Base-by-base conservation (phyloP, 768 basidiomycete genomes). In the Serpula lacrymans region DNA sequence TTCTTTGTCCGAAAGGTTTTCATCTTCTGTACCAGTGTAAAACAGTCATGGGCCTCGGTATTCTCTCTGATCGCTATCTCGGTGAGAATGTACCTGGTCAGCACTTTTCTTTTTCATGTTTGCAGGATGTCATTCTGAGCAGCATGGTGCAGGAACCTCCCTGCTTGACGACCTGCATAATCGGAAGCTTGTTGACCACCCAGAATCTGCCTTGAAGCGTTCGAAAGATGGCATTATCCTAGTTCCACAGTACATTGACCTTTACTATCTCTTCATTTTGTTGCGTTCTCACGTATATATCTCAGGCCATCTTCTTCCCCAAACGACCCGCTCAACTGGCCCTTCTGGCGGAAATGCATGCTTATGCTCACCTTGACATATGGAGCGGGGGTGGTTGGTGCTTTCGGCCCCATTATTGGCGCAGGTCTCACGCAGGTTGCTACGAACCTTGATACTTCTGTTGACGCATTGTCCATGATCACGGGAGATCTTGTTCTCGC, bases 61-160 rank as follows among this genome's bases (percentile, higher is more conserved):
- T 52, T 42, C 35, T 54, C 47, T 25, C 52, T 45, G 24, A 54
- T 41, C 8, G 39, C 39, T n/a, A 57, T 36, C 36, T 58, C 49
- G 47, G 41, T 14, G 41, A 34, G 32, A 18, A 42, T 42, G 41
- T 42, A 2, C 41, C 41, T 32, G 41, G 41, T 42, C 14, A 17
- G 32, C 24, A 2, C 7, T 17, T 31, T 22, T n/a, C 14, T 6
- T 8, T 8, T 17, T 12, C 36, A 21, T 37, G 9, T 9, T 9
- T n/a, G 10, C 27, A 14, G 9, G 9, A 14, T 29, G 9, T 9
- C 27, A 14, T 29, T n/a, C 27, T n/a, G 27, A 28, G n/a, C 9
- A 28, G 27, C n/a, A 28, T 28, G 27, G 9, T 28, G 27, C 20
- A 43, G 41, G 41, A 22, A 43, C 41, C 13, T 43, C 28, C 12